Percentiles rank a stretch among this genome's conserved stretches.
Evolutionary conservation across 106 monocot genomes (phyloP).

Genomic region (Dioscorea dumetorum): DNA sequence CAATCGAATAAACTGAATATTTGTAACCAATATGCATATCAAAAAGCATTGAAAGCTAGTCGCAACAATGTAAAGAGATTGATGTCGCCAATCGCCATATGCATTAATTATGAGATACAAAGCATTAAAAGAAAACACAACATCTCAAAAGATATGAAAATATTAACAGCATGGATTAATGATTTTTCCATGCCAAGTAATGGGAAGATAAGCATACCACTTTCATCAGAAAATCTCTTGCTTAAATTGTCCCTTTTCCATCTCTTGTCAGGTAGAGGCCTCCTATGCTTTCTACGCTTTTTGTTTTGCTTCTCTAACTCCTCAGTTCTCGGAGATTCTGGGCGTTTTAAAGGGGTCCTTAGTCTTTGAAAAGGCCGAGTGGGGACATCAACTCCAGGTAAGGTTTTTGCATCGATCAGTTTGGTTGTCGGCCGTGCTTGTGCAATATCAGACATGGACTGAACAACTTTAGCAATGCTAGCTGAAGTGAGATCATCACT

Average conservation of each 20-base stretch:
- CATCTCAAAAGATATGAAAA: neutral
- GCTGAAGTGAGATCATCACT: slow-evolving; percentile 52
- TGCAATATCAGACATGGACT: slow-evolving; percentile 65
- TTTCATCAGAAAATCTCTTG: slow-evolving; percentile 16
- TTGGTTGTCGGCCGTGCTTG: slow-evolving; percentile 67
- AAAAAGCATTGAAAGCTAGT: no score
- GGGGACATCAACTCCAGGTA: slow-evolving; percentile 73
- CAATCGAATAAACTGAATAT: no score
- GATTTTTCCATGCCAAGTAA: neutral
- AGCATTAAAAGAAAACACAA: neutral
- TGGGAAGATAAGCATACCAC: slow-evolving; percentile 24
- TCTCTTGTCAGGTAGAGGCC: slow-evolving; percentile 78
- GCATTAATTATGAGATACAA: neutral
- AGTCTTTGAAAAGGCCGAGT: slow-evolving; percentile 74
- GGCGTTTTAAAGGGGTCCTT: slow-evolving; percentile 40
- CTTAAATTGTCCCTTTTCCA: slow-evolving; percentile 39
- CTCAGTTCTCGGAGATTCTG: slow-evolving; percentile 25
- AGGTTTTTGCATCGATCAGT: slow-evolving; percentile 55
- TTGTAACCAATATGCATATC: no score
- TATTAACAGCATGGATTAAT: neutral
- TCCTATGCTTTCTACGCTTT: slow-evolving; percentile 35
- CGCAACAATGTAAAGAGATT: no score
- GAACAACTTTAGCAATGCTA: slow-evolving; percentile 66
- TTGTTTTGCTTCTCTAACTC: slow-evolving; percentile 35
- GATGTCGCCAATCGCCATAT: no score